phyloP scores from a whole-genome alignment of 208 protist genomes.

The Trypanosomatidae sp. region DNA sequence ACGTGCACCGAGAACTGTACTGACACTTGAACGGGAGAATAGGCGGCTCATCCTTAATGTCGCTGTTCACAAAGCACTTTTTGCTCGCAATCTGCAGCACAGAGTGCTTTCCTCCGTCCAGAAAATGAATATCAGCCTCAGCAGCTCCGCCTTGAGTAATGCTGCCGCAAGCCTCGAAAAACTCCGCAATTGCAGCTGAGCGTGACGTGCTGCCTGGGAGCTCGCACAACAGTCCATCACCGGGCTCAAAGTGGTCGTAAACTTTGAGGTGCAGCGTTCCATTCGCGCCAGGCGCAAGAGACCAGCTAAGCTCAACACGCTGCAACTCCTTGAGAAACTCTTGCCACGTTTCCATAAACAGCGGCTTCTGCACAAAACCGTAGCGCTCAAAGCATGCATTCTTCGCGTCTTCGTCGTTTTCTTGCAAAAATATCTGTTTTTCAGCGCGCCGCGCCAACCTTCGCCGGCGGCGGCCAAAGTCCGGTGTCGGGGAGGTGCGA shows the following conservation, averaged over 20 bases:
- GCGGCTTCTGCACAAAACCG: slow-evolving; percentile 70
- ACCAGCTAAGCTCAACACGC: slow-evolving; percentile 71
- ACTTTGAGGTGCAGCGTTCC: slow-evolving; percentile 47
- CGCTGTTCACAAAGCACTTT: slow-evolving; percentile 12
- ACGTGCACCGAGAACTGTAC: slow-evolving; percentile 51
- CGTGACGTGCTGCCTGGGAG: slow-evolving; percentile 34
- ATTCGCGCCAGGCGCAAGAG: too few species aligned
- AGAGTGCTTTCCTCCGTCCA: slow-evolving; percentile 11
- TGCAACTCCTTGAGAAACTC: slow-evolving; percentile 67
- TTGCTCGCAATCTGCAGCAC: slow-evolving; percentile 27
- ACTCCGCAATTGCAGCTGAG: slow-evolving; percentile 61
- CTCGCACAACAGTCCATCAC: slow-evolving; percentile 49
- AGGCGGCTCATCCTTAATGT: slow-evolving; percentile 28
- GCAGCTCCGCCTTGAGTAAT: slow-evolving; percentile 30
- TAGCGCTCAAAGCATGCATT: slow-evolving; percentile 64
- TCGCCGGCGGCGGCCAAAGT: too few species aligned
- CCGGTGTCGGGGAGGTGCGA: too few species aligned
- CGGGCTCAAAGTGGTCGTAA: slow-evolving; percentile 53
- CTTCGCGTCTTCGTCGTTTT: too few species aligned
- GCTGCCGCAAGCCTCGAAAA: slow-evolving; percentile 63
- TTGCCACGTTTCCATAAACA: slow-evolving; percentile 59
- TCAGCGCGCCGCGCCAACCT: too few species aligned
- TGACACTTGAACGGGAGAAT: slow-evolving; percentile 44
- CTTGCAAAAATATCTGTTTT: too few species aligned
- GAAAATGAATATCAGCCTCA: slow-evolving; percentile 24